Conservation (phyloP, 495 filamentous ascomycete genomes). For the Cryomyces antarcticus region DNA sequence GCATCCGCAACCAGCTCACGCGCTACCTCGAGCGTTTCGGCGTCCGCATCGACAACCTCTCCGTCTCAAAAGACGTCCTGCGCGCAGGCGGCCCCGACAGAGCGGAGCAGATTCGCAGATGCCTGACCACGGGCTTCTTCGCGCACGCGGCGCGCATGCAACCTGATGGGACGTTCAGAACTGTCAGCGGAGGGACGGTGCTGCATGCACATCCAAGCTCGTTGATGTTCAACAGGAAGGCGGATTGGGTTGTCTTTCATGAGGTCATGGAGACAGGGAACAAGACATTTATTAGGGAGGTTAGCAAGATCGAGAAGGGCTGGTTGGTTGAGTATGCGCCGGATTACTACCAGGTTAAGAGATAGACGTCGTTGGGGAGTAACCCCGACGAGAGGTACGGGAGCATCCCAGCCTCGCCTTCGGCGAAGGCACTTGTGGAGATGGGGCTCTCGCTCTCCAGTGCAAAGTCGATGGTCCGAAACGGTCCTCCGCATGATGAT, state of each 20-base stretch:
- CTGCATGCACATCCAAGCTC: slow-evolving; percentile 84
- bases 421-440: no score
- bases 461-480: no score
- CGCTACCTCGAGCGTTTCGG: slow-evolving; percentile 76
- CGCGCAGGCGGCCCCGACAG: slow-evolving; percentile 23
- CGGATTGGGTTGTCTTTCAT: slow-evolving; percentile 94
- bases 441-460: no score
- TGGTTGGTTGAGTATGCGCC: slow-evolving; percentile 85
- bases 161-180: slow-evolving; percentile 75
- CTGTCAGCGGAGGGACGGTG: slow-evolving; percentile 48
- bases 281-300: slow-evolving; percentile 81
- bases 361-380: no score
- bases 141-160: slow-evolving; percentile 93
- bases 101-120: slow-evolving; percentile 59
- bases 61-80: slow-evolving; percentile 10
- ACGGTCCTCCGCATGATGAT: no score
- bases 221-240: slow-evolving; percentile 93
- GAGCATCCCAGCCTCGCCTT: no score
- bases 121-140: slow-evolving; percentile 83
- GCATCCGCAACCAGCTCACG: slow-evolving; percentile 68
- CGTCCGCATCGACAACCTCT: no score
- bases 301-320: slow-evolving; percentile 75
- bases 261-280: slow-evolving; percentile 81
- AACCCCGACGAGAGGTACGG: no score
- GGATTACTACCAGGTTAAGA: slow-evolving; percentile 50